Evolutionary conservation across 2,329 filamentous ascomycete species (phyloP).

Genomic region (Leptographium radiaticola): DNA sequence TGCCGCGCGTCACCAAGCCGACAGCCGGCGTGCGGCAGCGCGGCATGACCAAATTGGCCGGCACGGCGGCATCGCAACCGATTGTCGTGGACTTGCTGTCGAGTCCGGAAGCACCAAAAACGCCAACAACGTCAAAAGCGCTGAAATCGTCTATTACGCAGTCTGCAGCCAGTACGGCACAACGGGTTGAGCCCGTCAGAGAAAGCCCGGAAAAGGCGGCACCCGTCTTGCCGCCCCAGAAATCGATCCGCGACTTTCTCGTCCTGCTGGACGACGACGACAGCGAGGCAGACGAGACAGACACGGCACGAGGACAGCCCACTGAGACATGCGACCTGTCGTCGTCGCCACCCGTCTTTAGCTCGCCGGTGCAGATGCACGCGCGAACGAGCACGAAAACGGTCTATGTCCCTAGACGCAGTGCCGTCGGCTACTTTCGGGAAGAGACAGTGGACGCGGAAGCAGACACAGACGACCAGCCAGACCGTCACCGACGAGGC

Average conservation of each 20-base stretch:
- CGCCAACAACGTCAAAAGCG: not conserved
- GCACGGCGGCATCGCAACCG: not conserved
- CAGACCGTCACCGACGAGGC: not conserved
- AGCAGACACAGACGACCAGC: constrained; percentile 8
- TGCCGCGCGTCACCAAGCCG: constrained; percentile 3
- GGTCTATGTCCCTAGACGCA: constrained; percentile 14
- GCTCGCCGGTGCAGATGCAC: not conserved
- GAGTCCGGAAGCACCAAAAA: not conserved
- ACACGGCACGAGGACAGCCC: not conserved
- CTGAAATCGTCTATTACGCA: not conserved
- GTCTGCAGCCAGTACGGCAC: too few relatives aligned
- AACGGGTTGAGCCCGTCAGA: too few relatives aligned
- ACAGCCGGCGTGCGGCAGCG: not conserved
- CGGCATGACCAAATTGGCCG: not conserved
- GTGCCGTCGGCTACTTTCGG: constrained; percentile 16
- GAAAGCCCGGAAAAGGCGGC: not conserved
- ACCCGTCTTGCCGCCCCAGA: not conserved
- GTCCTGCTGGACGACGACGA: not conserved
- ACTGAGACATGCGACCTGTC: not conserved
- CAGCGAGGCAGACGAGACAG: not conserved
- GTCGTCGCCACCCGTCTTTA: not conserved
- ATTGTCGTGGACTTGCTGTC: constrained; percentile 1
- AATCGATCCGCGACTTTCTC: constrained; percentile 6
- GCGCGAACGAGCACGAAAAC: not conserved
- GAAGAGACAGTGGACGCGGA: constrained; percentile 15